Conservation (phyloP, 371 early-diverging fungal genomes). For the Apophysomyces sp. region DNA sequence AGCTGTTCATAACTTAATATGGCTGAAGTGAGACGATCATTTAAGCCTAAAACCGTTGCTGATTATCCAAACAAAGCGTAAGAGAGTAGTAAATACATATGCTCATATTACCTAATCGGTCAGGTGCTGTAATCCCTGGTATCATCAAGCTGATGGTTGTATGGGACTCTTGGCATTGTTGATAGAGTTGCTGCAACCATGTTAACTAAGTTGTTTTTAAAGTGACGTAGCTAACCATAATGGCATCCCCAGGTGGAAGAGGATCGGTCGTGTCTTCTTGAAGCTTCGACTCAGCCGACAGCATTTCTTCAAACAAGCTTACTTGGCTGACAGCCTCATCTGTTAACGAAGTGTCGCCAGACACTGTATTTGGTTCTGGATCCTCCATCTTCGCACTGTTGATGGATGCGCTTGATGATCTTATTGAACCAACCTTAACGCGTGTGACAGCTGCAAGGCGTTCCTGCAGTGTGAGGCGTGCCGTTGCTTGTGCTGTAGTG, state of each 20-base stretch:
- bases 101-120: slow-evolving; percentile 36
- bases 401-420: background rate
- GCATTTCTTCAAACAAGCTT: slow-evolving; percentile 19
- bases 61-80: background rate
- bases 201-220: background rate
- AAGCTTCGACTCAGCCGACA: slow-evolving; percentile 11
- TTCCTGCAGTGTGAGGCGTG: slow-evolving; percentile 41
- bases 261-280: slow-evolving; percentile 15
- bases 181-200: slow-evolving; percentile 34
- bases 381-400: background rate
- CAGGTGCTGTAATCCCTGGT: slow-evolving; percentile 30
- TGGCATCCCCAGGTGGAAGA: slow-evolving; percentile 14
- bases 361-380: background rate
- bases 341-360: background rate
- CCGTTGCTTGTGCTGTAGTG: slow-evolving; percentile 43
- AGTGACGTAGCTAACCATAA: slow-evolving; percentile 15
- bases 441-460: slow-evolving; percentile 39
- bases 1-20: slow-evolving; percentile 20
- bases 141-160: slow-evolving; percentile 27
- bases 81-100: background rate
- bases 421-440: slow-evolving; percentile 16
- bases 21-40: slow-evolving; percentile 35
- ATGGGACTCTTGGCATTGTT: slow-evolving; percentile 35
- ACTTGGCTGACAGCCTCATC: slow-evolving; percentile 10
- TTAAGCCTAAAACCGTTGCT: slow-evolving; percentile 33